These are phyloP conservation scores for Dipodascus albidus DNA, from an alignment of 805 yeast species.

Conservation along the genomic window DNA sequence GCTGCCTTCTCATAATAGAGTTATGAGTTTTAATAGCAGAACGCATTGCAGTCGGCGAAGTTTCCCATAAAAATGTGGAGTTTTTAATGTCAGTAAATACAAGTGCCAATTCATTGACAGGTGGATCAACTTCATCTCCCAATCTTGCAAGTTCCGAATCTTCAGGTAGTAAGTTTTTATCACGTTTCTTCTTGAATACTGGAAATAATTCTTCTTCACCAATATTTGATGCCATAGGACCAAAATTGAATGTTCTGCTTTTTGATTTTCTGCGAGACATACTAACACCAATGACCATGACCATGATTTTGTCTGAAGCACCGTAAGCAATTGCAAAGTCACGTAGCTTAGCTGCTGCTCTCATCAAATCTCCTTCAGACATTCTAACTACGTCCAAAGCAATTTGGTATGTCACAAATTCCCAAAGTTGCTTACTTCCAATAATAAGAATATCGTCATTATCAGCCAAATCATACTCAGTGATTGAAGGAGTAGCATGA, in stretches of 20 bases:
- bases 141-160: constrained; percentile 73
- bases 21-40: constrained; percentile 94
- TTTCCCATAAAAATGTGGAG: constrained; percentile 89
- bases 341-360: constrained; percentile 85
- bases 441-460: constrained; percentile 78
- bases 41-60: constrained; percentile 87
- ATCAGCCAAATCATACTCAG: constrained; percentile 45
- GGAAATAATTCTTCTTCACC: constrained; percentile 24
- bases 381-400: constrained; percentile 87
- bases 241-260: constrained; percentile 6
- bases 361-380: constrained; percentile 64
- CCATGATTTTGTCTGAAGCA: constrained; percentile 64
- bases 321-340: constrained; percentile 95
- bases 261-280: constrained; percentile 6
- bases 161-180: constrained; percentile 41
- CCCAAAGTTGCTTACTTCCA: constrained; percentile 82
- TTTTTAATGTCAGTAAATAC: constrained; percentile 96
- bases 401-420: constrained; percentile 63
- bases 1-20: constrained; percentile 83
- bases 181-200: constrained; percentile 33
- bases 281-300: constrained; percentile 57
- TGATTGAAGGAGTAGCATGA: constrained; percentile 76
- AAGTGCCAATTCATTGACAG: constrained; percentile 87
- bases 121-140: constrained; percentile 82
- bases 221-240: constrained; percentile 7